Conservation (phyloP, 345 rosid species). For the Eucalyptus fibrosa region DNA sequence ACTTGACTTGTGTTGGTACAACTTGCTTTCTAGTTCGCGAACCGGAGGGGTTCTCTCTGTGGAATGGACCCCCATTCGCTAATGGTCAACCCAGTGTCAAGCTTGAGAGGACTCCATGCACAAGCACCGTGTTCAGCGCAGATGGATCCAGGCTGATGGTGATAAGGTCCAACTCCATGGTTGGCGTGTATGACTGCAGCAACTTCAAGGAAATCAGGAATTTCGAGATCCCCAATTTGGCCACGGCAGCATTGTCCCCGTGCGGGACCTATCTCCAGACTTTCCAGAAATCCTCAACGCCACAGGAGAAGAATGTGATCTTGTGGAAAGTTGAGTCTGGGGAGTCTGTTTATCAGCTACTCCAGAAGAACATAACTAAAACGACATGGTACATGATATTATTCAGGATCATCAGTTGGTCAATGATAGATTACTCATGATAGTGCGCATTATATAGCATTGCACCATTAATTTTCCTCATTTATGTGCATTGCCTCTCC, state of each 20-base stretch:
- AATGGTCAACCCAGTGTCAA: slow-evolving; percentile 46
- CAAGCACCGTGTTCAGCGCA: slow-evolving; percentile 42
- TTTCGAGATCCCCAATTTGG: slow-evolving; percentile 44
- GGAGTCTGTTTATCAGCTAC: slow-evolving; percentile 49
- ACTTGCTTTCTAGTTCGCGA: slow-evolving; percentile 42
- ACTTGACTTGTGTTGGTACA: background rate
- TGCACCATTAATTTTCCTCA: background rate
- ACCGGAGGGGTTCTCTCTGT: slow-evolving; percentile 58
- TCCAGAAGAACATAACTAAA: slow-evolving; percentile 78
- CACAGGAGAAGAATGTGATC: slow-evolving; percentile 73
- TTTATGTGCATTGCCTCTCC: background rate
- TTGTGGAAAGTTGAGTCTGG: slow-evolving; percentile 61
- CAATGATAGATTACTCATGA: background rate
- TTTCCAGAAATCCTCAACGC: slow-evolving; percentile 66
- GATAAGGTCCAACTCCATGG: slow-evolving; percentile 34
- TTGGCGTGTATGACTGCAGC: slow-evolving; percentile 50
- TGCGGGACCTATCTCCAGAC: slow-evolving; percentile 77
- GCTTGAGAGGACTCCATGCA: slow-evolving; percentile 55
- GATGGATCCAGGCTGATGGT: slow-evolving; percentile 75
- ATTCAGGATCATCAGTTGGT: background rate
- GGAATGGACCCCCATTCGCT: slow-evolving; percentile 84
- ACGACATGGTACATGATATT: slow-evolving; percentile 42
- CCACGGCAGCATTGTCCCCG: slow-evolving; percentile 58
- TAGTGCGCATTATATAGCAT: background rate
- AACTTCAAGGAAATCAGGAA: slow-evolving; percentile 46